phyloP scores from a whole-genome alignment of 1,284 basidiomycete genomes.

The Cryptococcus amylolentus region DNA sequence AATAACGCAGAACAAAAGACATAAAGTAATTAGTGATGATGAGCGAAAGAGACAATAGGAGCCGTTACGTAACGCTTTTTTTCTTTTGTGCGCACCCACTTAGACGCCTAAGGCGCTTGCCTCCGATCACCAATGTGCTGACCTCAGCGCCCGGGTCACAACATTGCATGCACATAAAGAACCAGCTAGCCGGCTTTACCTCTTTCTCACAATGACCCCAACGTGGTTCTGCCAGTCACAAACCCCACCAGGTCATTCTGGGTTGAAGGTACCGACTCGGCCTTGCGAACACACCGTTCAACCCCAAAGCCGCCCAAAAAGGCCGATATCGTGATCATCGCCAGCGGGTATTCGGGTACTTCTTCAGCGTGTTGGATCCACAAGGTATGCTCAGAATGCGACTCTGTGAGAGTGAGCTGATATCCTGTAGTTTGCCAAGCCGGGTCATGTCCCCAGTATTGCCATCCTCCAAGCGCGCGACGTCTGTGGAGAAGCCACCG shows the following conservation, averaged over 20 bases:
- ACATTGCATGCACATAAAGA: too few relatives aligned
- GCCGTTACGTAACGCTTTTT: too few relatives aligned
- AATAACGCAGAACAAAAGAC: too few relatives aligned
- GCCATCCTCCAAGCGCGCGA: slow-evolving; percentile 18
- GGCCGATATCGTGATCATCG: slow-evolving; percentile 31
- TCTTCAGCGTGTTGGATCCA: slow-evolving; percentile 11
- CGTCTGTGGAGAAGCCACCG: slow-evolving; percentile 19
- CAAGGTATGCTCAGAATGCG: background rate
- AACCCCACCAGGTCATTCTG: slow-evolving; percentile 21
- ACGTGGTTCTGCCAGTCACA: slow-evolving; percentile 13
- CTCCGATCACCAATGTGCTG: too few relatives aligned
- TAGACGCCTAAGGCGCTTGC: too few relatives aligned
- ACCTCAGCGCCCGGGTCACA: too few relatives aligned
- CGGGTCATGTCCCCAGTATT: slow-evolving; percentile 8
- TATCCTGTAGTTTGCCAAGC: slow-evolving; percentile 1
- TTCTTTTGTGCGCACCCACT: too few relatives aligned
- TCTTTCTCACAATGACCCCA: background rate
- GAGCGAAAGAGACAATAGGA: too few relatives aligned
- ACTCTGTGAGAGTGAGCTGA: background rate
- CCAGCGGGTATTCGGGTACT: slow-evolving; percentile 26
- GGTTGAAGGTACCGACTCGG: slow-evolving; percentile 16
- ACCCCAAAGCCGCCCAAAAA: slow-evolving; percentile 16
- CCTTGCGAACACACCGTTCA: slow-evolving; percentile 9
- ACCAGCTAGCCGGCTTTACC: too few relatives aligned
- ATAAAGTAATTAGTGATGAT: too few relatives aligned